A percentile compares a stretch with the other conserved stretches of the same genome.
Evolutionary conservation across 1,139 yeast species (phyloP).

Genomic region (Scheffersomyces illinoinensis): DNA sequence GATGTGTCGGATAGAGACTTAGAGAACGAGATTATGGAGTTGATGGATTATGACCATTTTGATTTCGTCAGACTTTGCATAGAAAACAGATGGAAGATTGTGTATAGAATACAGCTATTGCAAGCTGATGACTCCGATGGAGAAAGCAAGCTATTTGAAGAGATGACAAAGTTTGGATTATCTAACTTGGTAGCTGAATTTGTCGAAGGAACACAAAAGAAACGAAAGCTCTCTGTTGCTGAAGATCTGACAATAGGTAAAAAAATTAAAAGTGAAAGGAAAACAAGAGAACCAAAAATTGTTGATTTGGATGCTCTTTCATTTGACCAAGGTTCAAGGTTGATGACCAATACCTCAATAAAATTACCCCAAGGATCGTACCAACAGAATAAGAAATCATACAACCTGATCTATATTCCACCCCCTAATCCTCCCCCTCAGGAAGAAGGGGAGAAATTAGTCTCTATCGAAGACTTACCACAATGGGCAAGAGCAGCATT

Average conservation of each 20-base stretch:
- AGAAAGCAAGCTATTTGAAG: constrained; percentile 23
- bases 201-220: constrained; percentile 10
- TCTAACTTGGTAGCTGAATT: constrained; percentile 29
- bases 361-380: constrained; percentile 81
- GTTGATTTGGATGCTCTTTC: constrained; percentile 64
- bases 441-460: constrained; percentile 48
- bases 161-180: constrained; percentile 24
- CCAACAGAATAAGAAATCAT: constrained; percentile 68
- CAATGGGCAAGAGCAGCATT: constrained; percentile 81
- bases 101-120: constrained; percentile 53
- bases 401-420: constrained; percentile 89
- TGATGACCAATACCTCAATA: constrained; percentile 67
- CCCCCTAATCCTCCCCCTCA: constrained; percentile 53
- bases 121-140: constrained; percentile 33
- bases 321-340: constrained; percentile 72
- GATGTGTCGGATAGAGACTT: constrained; percentile 39
- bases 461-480: constrained; percentile 67
- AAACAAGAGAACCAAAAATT: constrained; percentile 46
- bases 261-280: constrained; percentile 8
- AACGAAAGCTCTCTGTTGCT: constrained; percentile 15
- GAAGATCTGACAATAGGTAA: constrained; percentile 6
- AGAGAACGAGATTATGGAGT: constrained; percentile 52
- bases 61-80: constrained; percentile 51
- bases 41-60: constrained; percentile 52
- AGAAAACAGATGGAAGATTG: constrained; percentile 53